Evolutionary conservation across 768 basidiomycete genomes (phyloP).

Genomic region (Rhizopogon vinicolor): DNA sequence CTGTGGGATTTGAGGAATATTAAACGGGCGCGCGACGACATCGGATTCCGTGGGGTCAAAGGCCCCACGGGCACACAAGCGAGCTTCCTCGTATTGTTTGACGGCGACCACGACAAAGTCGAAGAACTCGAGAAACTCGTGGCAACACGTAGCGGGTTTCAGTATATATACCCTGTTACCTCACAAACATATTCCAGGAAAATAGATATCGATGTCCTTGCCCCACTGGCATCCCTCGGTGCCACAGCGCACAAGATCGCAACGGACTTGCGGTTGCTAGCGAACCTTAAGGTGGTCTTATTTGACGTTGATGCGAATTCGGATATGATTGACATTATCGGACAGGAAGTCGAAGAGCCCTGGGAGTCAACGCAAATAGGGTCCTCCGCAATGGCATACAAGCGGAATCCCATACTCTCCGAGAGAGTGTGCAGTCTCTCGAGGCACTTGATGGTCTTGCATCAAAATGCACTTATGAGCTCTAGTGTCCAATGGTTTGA

Average conservation of each 20-base stretch:
- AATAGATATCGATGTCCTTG: slow-evolving; percentile 90
- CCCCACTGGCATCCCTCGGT: slow-evolving; percentile 84
- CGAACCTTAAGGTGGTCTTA: slow-evolving; percentile 74
- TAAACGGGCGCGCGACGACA: slow-evolving; percentile 81
- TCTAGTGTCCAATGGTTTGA: slow-evolving; percentile 97
- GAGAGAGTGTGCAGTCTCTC: slow-evolving; percentile 96
- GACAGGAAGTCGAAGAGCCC: slow-evolving; percentile 93
- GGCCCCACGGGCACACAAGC: slow-evolving; percentile 99
- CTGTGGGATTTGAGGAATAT: slow-evolving; percentile 96
- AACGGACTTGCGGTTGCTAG: slow-evolving; percentile 90
- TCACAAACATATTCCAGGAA: slow-evolving; percentile 99
- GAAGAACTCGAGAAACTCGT: slow-evolving; percentile 85
- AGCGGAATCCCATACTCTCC: slow-evolving; percentile 98
- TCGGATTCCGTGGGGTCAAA: slow-evolving; percentile 98
- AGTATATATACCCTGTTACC: slow-evolving; percentile 94
- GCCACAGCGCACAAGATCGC: slow-evolving; percentile 98
- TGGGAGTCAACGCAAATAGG: slow-evolving; percentile 99
- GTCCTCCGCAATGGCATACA: slow-evolving; percentile 97
- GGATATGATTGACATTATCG: neutral
- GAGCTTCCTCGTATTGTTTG: slow-evolving; percentile 89
- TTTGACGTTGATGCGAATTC: neutral
- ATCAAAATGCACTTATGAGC: slow-evolving; percentile 96
- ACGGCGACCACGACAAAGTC: slow-evolving; percentile 95
- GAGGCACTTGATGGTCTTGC: slow-evolving; percentile 93
- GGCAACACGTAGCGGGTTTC: slow-evolving; percentile 88